Conservation (phyloP, 129 eudicot species). For the Arctium lappa region DNA sequence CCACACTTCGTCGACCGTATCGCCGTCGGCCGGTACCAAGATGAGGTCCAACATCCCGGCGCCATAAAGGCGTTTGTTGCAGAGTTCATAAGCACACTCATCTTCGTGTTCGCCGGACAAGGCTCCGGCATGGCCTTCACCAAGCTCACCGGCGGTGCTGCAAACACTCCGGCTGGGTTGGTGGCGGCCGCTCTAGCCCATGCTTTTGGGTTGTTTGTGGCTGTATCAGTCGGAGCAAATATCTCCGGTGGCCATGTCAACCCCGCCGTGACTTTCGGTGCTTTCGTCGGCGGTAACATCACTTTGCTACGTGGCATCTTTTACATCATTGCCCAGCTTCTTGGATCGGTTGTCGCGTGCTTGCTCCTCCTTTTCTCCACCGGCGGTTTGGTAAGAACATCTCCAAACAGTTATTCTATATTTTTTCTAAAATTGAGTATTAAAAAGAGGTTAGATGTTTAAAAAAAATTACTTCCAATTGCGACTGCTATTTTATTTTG, state of each 20-base stretch:
- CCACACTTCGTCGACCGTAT: conserved; percentile 19
- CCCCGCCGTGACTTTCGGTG: conserved; percentile 64
- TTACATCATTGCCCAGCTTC: conserved; percentile 50
- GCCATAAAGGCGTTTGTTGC: conserved; percentile 52
- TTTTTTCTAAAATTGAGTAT: no score
- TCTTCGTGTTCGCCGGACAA: conserved; percentile 55
- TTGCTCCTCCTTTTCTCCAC: conserved; percentile 43
- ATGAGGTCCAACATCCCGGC: conserved; percentile 48
- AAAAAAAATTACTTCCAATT: no score
- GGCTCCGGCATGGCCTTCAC: conserved; percentile 56
- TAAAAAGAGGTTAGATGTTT: no score
- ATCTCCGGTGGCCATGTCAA: conserved; percentile 66
- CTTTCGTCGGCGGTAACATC: conserved; percentile 49
- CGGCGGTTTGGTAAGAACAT: conserved; percentile 46
- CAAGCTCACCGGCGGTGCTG: conserved; percentile 32
- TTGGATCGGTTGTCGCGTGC: conserved; percentile 56
- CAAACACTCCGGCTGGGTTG: conserved; percentile 45
- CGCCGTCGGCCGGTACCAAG: conserved; percentile 39
- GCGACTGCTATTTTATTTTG: no score
- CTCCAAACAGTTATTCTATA: no score
- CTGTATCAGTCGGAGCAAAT: conserved; percentile 44
- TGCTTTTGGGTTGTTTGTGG: conserved; percentile 51
- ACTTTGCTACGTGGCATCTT: conserved; percentile 39
- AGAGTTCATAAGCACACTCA: conserved; percentile 55
- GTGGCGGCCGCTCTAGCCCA: conserved; percentile 51